Base-by-base conservation (phyloP, 1,284 basidiomycete genomes). In the Rhodotorula sp. region DNA sequence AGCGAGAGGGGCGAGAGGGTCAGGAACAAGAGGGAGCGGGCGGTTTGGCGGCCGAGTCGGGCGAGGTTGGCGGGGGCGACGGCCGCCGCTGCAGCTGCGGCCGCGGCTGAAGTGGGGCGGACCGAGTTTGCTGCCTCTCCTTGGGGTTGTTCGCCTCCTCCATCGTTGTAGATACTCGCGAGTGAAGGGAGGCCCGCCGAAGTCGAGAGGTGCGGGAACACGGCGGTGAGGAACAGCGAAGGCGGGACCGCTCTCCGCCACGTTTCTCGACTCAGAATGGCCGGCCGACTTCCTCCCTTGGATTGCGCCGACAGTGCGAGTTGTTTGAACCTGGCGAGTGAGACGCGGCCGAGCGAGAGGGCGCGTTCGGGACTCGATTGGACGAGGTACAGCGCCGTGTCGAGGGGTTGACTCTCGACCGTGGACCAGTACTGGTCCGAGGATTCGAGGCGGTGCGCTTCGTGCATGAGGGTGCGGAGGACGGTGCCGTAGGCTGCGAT, bases 151-250 rank as follows among this genome's bases (percentile, higher is more conserved):
- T 61, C 6, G 26, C 20, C 4, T 47, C 20, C 39, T 51, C 21
- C 54, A 6, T 56, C 54, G 23, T 15, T 26, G 26, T n/a, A 56
- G 65, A 69, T 43, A 18, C 61, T 69, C 29, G 67, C 47, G 23
- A 64, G 67, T n/a, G 70, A 63, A 1, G 72, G 49, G 5, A 67
- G 67, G 23, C 68, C 67, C 14, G 68, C 59, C 21, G 68, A 59
- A 49, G 59, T 65, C 39, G 64, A 31, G 14, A 79, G 74, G 64
- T 79, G 78, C 3, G 78, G 78, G 63, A 78, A 79, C 46, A 78
- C 64, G 31, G 78, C 72, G 20, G 75, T 75, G 58, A 79, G 59
- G 68, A 79, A 77, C 14, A 78, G 72, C 5, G 78, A 77, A 34
- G 77, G 78, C 10, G 78, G 77, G 29, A 76, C 65, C 6, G 75